A percentile compares a stretch with the other conserved stretches of the same genome.
phyloP scores from a whole-genome alignment of 345 rosid species.

The Populus simonii region DNA sequence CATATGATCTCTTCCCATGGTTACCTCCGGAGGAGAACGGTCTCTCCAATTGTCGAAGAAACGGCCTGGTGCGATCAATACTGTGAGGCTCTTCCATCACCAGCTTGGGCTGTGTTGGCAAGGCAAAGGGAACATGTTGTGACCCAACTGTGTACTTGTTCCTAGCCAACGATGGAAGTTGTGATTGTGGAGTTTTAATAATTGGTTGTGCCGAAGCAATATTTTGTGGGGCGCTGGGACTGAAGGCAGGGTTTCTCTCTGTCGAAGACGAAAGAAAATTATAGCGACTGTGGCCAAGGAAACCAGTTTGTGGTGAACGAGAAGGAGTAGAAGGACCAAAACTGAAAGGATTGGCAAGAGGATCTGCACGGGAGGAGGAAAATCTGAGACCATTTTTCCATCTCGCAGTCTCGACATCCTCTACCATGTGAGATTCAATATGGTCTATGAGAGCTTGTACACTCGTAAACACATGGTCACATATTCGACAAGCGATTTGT shows the following conservation, averaged over 20 bases:
- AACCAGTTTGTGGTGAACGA: background rate
- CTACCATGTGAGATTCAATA: constrained; percentile 18
- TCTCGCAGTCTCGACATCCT: background rate
- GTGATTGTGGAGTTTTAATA: background rate
- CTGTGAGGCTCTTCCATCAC: background rate
- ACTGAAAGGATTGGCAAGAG: background rate
- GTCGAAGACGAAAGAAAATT: background rate
- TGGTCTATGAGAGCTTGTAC: constrained; percentile 28
- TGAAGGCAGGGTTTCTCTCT: background rate
- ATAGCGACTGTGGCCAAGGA: background rate
- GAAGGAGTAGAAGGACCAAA: background rate
- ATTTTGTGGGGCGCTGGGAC: background rate
- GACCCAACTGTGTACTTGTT: background rate
- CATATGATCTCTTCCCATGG: background rate
- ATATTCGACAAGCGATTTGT: constrained; percentile 35
- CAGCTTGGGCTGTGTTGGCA: background rate
- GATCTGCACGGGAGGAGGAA: background rate
- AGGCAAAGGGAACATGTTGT: background rate
- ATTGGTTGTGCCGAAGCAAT: background rate
- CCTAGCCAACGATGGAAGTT: background rate
- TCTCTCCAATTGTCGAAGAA: constrained; percentile 18
- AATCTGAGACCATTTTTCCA: background rate
- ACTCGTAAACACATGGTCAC: constrained; percentile 25
- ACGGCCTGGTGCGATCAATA: constrained; percentile 21
- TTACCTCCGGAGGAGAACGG: background rate